A percentile compares a stretch with the other conserved stretches of the same genome.
phyloP scores from a whole-genome alignment of 2,329 filamentous ascomycete genomes.

The Arthrobotrys entomopaga region DNA sequence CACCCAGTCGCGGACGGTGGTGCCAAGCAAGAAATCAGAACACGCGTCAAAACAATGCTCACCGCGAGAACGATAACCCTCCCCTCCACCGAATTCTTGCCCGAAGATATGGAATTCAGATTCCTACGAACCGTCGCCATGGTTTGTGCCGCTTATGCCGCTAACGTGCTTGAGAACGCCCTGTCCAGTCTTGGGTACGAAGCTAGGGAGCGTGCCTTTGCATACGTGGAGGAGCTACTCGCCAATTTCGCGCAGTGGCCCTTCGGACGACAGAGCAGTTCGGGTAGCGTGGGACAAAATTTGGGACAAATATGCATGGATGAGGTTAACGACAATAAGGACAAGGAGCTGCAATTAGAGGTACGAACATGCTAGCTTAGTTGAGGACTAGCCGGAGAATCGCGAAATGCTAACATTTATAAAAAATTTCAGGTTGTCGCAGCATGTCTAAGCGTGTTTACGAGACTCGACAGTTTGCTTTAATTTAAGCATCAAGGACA shows the following conservation, averaged over 20 bases:
- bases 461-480: constrained; percentile 92
- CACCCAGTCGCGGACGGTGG: constrained; percentile 96
- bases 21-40: constrained; percentile 96
- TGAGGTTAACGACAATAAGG: constrained; percentile 85
- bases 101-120: constrained; percentile 92
- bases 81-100: constrained; percentile 84
- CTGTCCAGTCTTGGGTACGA: constrained; percentile 92
- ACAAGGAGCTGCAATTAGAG: constrained; percentile 95
- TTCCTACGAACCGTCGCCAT: constrained; percentile 91
- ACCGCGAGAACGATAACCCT: constrained; percentile 94
- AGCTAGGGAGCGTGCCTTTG: constrained; percentile 90
- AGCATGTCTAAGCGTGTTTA: constrained; percentile 96
- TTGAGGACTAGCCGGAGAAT: neutral
- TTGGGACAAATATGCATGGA: constrained; percentile 86
- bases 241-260: constrained; percentile 98
- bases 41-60: constrained; percentile 89
- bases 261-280: constrained; percentile 84
- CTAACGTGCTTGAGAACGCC: constrained; percentile 98
- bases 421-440: constrained; percentile 74
- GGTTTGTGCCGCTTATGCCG: constrained; percentile 97
- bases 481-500: constrained; percentile 63
- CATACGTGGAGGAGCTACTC: constrained; percentile 93
- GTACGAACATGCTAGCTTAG: constrained; percentile 66
- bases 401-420: neutral
- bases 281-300: constrained; percentile 88